These are phyloP conservation scores for Tephrocybe sp. DNA, from an alignment of 768 basidiomycete species.

Conservation along the genomic window DNA sequence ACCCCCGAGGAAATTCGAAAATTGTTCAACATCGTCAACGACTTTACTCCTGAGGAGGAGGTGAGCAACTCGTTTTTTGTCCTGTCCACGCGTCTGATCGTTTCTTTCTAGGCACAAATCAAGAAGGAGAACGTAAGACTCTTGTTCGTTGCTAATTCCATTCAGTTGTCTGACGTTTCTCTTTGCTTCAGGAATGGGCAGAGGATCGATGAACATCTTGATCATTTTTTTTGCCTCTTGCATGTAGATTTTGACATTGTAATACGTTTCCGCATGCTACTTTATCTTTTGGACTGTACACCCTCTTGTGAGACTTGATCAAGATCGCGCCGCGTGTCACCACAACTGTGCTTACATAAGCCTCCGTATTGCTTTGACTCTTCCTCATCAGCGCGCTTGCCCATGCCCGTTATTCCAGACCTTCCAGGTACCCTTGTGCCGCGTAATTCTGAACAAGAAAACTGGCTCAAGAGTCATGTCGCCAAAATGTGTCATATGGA, in stretches of 20 bases:
- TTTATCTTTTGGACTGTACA: background rate
- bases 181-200: constrained; percentile 74
- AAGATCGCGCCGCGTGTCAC: background rate
- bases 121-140: constrained; percentile 95
- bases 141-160: constrained; percentile 1
- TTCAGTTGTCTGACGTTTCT: constrained; percentile 16
- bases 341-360: constrained; percentile 6
- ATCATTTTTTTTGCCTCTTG: constrained; percentile 6
- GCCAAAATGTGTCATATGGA: constrained; percentile 63
- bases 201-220: constrained; percentile 69
- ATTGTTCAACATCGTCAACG: constrained; percentile 95
- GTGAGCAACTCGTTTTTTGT: constrained; percentile 37
- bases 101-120: constrained; percentile 76
- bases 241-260: constrained; percentile 20
- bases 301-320: background rate
- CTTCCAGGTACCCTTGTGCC: constrained; percentile 62
- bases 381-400: constrained; percentile 4
- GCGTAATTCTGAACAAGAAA: constrained; percentile 55
- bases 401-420: constrained; percentile 62
- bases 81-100: constrained; percentile 11
- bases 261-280: constrained; percentile 11
- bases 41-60: constrained; percentile 99
- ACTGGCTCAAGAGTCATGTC: constrained; percentile 66
- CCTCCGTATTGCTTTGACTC: constrained; percentile 3
- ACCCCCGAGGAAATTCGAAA: constrained; percentile 99